A percentile compares a stretch with the other conserved stretches of the same genome.
These are phyloP conservation scores for Yamadazyma nakazawae DNA, from an alignment of 805 yeast species.

Conservation along the genomic window DNA sequence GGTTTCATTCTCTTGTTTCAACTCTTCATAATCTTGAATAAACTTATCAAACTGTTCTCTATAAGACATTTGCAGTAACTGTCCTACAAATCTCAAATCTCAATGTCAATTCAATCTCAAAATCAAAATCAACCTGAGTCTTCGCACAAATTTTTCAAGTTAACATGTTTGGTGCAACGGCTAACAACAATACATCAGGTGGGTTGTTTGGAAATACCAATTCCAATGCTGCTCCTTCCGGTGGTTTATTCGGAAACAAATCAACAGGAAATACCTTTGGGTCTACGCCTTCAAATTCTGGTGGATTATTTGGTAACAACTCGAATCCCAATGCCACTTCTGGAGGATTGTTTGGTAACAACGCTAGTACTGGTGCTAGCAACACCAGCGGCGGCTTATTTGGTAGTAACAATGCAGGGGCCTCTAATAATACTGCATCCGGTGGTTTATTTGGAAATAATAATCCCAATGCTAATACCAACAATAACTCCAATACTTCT, in stretches of 20 bases:
- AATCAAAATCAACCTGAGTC: not conserved
- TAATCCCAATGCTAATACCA: not conserved
- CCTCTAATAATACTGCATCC: not conserved
- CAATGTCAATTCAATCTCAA: not conserved
- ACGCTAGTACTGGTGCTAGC: slow-evolving; percentile 1
- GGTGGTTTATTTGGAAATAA: slow-evolving; percentile 8
- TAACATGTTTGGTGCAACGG: slow-evolving; percentile 8
- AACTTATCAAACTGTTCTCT: slow-evolving; percentile 7
- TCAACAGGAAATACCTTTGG: not conserved
- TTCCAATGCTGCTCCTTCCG: slow-evolving; percentile 6
- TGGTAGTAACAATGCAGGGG: slow-evolving; percentile 9
- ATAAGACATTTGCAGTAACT: slow-evolving; percentile 1
- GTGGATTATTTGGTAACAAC: slow-evolving; percentile 12
- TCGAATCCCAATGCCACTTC: not conserved
- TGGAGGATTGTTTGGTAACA: slow-evolving; percentile 7
- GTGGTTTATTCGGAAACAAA: slow-evolving; percentile 11
- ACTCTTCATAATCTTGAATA: slow-evolving; percentile 6
- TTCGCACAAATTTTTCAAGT: slow-evolving; percentile 3
- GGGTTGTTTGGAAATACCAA: slow-evolving; percentile 11
- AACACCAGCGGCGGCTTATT: slow-evolving; percentile 20
- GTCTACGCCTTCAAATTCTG: not conserved
- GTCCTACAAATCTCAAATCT: not conserved
- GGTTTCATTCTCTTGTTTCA: slow-evolving; percentile 3
- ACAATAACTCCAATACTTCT: slow-evolving; percentile 3
- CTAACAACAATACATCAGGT: slow-evolving; percentile 6